Evolutionary conservation across 2,329 filamentous ascomycete species (phyloP).

Genomic region (Aspergillus aculeatinus): DNA sequence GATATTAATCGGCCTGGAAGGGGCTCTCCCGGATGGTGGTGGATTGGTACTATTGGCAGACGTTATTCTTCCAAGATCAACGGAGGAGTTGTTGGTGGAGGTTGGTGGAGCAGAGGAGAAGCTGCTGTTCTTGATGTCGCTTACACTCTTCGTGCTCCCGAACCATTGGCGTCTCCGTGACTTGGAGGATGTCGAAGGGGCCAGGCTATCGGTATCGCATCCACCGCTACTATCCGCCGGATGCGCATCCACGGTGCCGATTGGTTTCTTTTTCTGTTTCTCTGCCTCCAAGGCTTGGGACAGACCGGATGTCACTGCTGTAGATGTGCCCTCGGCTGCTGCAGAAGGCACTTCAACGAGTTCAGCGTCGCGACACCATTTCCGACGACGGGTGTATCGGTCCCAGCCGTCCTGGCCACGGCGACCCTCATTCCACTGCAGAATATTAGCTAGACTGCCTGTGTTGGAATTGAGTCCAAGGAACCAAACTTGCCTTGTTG

Average conservation of each 20-base stretch:
- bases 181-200: slow-evolving; percentile 31
- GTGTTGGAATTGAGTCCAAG: neutral
- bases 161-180: slow-evolving; percentile 41
- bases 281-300: slow-evolving; percentile 28
- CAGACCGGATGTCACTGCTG: slow-evolving; percentile 40
- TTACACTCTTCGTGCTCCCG: slow-evolving; percentile 31
- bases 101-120: slow-evolving; percentile 21
- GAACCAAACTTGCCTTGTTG: slow-evolving; percentile 68
- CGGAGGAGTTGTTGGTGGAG: slow-evolving; percentile 21
- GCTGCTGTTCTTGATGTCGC: slow-evolving; percentile 25
- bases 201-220: slow-evolving; percentile 28
- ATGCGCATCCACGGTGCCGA: slow-evolving; percentile 19
- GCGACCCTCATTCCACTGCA: slow-evolving; percentile 82
- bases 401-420: slow-evolving; percentile 88
- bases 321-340: slow-evolving; percentile 46
- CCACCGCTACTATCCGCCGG: slow-evolving; percentile 14
- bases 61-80: slow-evolving; percentile 25
- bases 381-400: slow-evolving; percentile 85
- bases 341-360: slow-evolving; percentile 68
- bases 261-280: slow-evolving; percentile 21
- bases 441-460: neutral
- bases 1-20: slow-evolving; percentile 34
- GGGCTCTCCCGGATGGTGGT: slow-evolving; percentile 15
- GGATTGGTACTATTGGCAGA: slow-evolving; percentile 20
- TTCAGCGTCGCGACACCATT: slow-evolving; percentile 97